Evolutionary conservation across 768 basidiomycete species (phyloP).

Genomic region (Sarcodon sp.): DNA sequence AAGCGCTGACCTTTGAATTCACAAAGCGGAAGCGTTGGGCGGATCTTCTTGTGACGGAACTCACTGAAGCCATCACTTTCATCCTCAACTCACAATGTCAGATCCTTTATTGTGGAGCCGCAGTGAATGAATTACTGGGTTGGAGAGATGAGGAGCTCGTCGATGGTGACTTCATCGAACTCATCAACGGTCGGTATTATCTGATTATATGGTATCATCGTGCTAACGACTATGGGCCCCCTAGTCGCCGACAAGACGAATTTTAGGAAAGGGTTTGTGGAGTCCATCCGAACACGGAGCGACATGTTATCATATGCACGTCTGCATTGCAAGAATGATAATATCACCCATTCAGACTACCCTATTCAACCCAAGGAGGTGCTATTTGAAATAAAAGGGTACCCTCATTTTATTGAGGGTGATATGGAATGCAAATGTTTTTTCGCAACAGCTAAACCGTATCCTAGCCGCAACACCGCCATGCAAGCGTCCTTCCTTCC

Average conservation of each 20-base stretch:
- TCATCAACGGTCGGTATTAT: slow-evolving; percentile 44
- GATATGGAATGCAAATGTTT: slow-evolving; percentile 42
- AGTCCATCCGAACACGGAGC: slow-evolving; percentile 32
- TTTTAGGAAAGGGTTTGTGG: slow-evolving; percentile 36
- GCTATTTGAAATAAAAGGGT: slow-evolving; percentile 62
- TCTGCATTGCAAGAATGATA: slow-evolving; percentile 35
- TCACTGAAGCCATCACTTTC: slow-evolving; percentile 61
- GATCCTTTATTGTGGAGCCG: slow-evolving; percentile 57
- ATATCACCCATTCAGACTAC: slow-evolving; percentile 12
- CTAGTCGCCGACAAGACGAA: slow-evolving; percentile 43
- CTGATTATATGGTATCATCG: slow-evolving; percentile 5
- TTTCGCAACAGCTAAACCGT: slow-evolving; percentile 66
- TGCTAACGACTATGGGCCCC: neutral
- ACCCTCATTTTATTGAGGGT: slow-evolving; percentile 31
- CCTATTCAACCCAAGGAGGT: slow-evolving; percentile 27
- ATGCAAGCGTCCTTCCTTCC: slow-evolving; percentile 29
- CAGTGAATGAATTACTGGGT: slow-evolving; percentile 60
- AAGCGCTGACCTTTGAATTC: slow-evolving; percentile 46
- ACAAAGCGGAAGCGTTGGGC: slow-evolving; percentile 83
- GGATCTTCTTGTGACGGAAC: slow-evolving; percentile 64
- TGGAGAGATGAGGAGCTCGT: slow-evolving; percentile 67
- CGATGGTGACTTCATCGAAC: slow-evolving; percentile 49
- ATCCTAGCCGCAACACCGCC: slow-evolving; percentile 59
- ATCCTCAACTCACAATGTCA: slow-evolving; percentile 50
- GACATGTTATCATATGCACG: slow-evolving; percentile 50